Base-by-base conservation (phyloP, 148 eudicot genomes). In the Rhododendron molle region DNA sequence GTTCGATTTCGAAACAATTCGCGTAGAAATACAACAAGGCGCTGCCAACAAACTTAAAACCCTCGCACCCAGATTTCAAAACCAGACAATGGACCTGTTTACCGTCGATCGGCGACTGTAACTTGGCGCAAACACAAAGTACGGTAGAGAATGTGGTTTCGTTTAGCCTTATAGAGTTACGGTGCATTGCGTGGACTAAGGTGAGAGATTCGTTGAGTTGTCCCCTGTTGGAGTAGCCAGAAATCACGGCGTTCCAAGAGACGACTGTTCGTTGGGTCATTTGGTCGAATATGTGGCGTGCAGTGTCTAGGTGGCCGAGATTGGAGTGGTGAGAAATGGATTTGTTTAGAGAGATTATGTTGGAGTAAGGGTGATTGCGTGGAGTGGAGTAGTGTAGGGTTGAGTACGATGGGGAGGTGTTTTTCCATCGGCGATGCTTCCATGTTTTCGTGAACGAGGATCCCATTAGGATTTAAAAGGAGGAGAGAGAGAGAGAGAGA, bases 221-320 rank as follows among this genome's bases (percentile, higher is more conserved):
- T 44, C 87, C 90, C 88, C 83, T 87, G 40, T 89, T 89, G 62
- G 92, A 91, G 76, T 91, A 92, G 13, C 91, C 93, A 69, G 92
- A 69, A 21, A 92, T 87, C 90, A 92, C 88, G 23, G 86, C 85
- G 86, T 90, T 92, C 92, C 92, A 92, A 10, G 93, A 86, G n/a
- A 89, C 92, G 74, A 87, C 89, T 5, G 89, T 86, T 89, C 93
- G 40, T 10, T 54, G 44, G 13, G 88, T 86, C 94, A 92, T 90
- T 86, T 79, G 72, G 84, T 92, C 94, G 84, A 92, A 92, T 87
- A 92, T 13, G 8, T 89, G 72, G 54, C 92, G 94, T 4, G 93
- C 94, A 71, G 71, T 44, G 6, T 76, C 80, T 3, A 92, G 84
- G 8, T 89, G 65, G 8, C 92, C 92, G 23, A 69, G 74, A 83